phyloP scores from a whole-genome alignment of 345 rosid species.

The Pistacia integerrima region DNA sequence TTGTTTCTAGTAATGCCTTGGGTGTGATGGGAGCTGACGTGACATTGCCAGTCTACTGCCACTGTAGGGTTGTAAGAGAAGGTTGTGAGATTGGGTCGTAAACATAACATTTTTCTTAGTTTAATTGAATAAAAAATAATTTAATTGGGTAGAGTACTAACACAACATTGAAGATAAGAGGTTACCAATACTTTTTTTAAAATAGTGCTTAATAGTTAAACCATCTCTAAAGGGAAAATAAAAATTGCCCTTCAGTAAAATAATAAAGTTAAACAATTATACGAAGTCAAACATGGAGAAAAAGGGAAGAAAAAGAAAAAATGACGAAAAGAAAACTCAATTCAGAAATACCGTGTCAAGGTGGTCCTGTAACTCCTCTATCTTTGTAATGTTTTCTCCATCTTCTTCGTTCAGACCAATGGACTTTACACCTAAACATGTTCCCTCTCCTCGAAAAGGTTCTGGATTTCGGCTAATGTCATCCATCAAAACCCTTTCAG shows the following conservation, averaged over 20 bases:
- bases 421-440: background rate
- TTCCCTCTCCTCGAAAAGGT: background rate
- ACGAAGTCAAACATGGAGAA: background rate
- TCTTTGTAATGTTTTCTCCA: slow-evolving; percentile 18
- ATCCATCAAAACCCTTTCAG: background rate
- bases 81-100: no score
- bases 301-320: background rate
- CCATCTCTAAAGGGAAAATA: no score
- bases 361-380: slow-evolving; percentile 36
- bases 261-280: background rate
- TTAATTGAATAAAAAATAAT: no score
- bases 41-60: no score
- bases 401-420: slow-evolving; percentile 7
- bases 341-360: slow-evolving; percentile 32
- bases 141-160: no score
- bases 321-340: background rate
- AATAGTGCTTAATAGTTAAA: no score
- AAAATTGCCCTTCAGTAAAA: background rate
- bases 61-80: no score
- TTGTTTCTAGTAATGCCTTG: no score
- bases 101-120: no score
- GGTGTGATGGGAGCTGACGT: no score
- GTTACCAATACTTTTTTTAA: no score
- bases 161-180: no score
- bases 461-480: background rate